These are phyloP conservation scores for Sporopachydermia lactativora DNA, from an alignment of 805 yeast species.

Conservation along the genomic window DNA sequence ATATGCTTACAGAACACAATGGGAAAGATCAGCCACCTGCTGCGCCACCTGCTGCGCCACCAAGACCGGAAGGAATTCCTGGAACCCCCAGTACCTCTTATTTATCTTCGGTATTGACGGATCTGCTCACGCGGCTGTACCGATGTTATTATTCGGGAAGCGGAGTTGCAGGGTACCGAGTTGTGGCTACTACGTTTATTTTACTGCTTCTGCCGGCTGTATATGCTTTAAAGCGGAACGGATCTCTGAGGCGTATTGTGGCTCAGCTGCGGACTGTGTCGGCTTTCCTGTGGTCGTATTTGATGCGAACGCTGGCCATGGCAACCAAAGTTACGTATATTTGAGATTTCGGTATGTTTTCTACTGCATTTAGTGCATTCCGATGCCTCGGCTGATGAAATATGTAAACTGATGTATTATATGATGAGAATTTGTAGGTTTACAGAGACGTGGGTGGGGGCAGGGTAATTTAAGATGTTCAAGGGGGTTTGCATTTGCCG, in stretches of 20 bases:
- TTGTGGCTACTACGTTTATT: neutral
- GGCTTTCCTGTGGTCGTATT: neutral
- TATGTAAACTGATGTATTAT: no score
- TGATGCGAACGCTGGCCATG: neutral
- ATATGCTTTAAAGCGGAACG: neutral
- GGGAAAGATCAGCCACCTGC: neutral
- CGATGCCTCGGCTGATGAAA: no score
- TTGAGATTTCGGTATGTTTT: no score
- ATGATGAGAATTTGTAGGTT: no score
- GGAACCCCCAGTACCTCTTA: neutral
- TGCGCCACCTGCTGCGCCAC: no score
- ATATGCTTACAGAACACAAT: no score
- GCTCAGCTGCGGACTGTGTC: neutral
- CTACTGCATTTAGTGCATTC: no score
- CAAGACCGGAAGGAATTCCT: no score
- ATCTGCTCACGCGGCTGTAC: constrained; percentile 1
- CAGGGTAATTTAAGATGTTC: no score
- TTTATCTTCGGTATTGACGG: neutral
- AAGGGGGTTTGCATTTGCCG: no score
- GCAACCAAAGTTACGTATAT: neutral
- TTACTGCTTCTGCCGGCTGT: neutral
- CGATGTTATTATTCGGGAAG: neutral
- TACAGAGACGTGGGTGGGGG: no score
- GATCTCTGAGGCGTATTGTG: neutral
- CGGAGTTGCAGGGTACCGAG: neutral